Evolutionary conservation across 2,329 filamentous ascomycete genomes (phyloP).

Genomic region (Parastagonospora nodorum): DNA sequence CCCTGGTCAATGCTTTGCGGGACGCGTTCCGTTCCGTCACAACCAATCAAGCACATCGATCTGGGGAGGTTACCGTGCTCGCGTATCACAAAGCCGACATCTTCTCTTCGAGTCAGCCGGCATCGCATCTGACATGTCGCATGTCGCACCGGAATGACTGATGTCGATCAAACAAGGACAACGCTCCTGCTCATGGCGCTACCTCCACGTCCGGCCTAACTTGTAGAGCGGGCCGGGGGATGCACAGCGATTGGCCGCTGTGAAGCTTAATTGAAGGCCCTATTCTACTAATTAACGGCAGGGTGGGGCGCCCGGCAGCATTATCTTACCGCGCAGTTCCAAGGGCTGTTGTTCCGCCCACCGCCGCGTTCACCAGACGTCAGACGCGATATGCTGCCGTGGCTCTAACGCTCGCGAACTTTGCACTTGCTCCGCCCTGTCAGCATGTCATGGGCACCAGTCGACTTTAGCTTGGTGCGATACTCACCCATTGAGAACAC

Average conservation of each 20-base stretch:
- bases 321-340: slow-evolving; percentile 17
- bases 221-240: slow-evolving; percentile 16
- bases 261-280: slow-evolving; percentile 4
- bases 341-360: slow-evolving; percentile 12
- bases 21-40: too few relatives aligned
- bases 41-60: too few relatives aligned
- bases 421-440: slow-evolving; percentile 4
- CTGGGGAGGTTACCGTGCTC: too few relatives aligned
- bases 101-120: not conserved
- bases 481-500: slow-evolving; percentile 37
- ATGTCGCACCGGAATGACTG: slow-evolving; percentile 1
- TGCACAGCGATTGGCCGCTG: slow-evolving; percentile 14
- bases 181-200: slow-evolving; percentile 1
- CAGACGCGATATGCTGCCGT: slow-evolving; percentile 8
- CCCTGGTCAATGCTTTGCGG: too few relatives aligned
- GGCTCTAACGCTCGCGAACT: slow-evolving; percentile 3
- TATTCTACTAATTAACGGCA: slow-evolving; percentile 18
- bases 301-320: slow-evolving; percentile 12
- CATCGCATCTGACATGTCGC: not conserved
- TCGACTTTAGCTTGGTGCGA: slow-evolving; percentile 34
- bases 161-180: not conserved
- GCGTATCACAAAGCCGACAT: not conserved
- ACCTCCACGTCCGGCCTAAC: slow-evolving; percentile 4
- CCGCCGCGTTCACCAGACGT: slow-evolving; percentile 11
- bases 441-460: slow-evolving; percentile 35